Base-by-base conservation (phyloP, 345 rosid species). In the Sonneratia caseolaris region DNA sequence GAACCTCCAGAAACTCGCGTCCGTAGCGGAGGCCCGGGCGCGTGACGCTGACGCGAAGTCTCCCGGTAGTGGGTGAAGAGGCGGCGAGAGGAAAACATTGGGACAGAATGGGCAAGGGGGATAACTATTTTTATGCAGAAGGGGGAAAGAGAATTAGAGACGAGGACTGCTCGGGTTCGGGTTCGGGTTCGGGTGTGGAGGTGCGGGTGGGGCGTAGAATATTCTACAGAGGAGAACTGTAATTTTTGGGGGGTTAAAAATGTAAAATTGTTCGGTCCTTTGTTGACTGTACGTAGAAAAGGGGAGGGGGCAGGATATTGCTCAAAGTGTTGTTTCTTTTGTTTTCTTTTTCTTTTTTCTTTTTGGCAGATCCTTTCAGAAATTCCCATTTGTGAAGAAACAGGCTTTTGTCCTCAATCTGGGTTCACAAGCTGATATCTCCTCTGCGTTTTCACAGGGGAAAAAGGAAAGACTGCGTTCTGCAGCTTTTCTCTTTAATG, bases 1-100 rank as follows among this genome's bases (percentile, higher is more conserved):
- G 51, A 94, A 94, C 75, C 83, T 94, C 47, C 98, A 91, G 84
- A 88, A 87, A 81, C 82, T 94, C 64, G 96, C 93, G 2, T 76
- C 91, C 4, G 85, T 88, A 43, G 79, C 94, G 8, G 97, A 91
- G 76, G 89, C 77, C 27, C 37, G 72, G 80, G 89, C 86, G 72
- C 84, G 86, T 72, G 91, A 79, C 1, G 38, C 38, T 12, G 66
- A 62, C 18, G 37, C 18, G 37, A 62, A 4, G 66, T 10, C 38
- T 37, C 1, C 66, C 37, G 37, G 4, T 19, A 32, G 66, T 32
- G 38, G 66, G 66, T 62, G 38, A 35, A 9, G 32, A 4, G 57
- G 57, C 57, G 57, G 51, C 15, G 3, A 10, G 51, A 10, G 51
- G 14, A 47, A 47, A 42, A 9, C 2, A 42, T 42, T 42, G 5